phyloP scores from a whole-genome alignment of 2,329 filamentous ascomycete species.

The Nothomitra cinnamomea region DNA sequence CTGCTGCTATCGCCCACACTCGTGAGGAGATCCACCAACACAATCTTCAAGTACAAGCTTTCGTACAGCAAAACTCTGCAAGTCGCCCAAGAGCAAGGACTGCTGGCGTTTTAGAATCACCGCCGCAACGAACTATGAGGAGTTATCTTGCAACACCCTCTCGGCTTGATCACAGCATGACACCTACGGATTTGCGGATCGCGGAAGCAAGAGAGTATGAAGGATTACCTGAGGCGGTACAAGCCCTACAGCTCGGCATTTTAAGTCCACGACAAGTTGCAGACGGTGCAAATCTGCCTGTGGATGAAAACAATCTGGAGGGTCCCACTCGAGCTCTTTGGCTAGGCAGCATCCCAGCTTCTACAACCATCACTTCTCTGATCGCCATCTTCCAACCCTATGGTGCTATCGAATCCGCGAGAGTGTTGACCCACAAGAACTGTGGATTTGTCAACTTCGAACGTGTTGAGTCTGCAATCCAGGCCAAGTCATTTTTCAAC shows the following conservation, averaged over 20 bases:
- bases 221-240: slow-evolving; percentile 65
- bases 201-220: slow-evolving; percentile 64
- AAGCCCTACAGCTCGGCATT: slow-evolving; percentile 55
- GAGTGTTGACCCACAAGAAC: slow-evolving; percentile 95
- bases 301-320: slow-evolving; percentile 67
- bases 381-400: slow-evolving; percentile 93
- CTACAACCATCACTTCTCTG: slow-evolving; percentile 86
- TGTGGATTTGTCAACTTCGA: slow-evolving; percentile 99
- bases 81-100: slow-evolving; percentile 80
- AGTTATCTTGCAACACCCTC: slow-evolving; percentile 62
- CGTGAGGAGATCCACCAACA: slow-evolving; percentile 66
- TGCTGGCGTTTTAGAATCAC: slow-evolving; percentile 76
- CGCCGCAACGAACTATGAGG: slow-evolving; percentile 42
- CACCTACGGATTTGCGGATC: slow-evolving; percentile 55
- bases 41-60: slow-evolving; percentile 84
- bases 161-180: slow-evolving; percentile 59
- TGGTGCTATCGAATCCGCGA: slow-evolving; percentile 74
- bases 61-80: slow-evolving; percentile 65
- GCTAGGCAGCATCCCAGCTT: slow-evolving; percentile 94
- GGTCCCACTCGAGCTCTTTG: slow-evolving; percentile 85
- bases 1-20: slow-evolving; percentile 41
- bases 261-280: slow-evolving; percentile 24
- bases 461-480: slow-evolving; percentile 72
- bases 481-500: slow-evolving; percentile 75
- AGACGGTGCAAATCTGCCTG: slow-evolving; percentile 42